Evolutionary conservation across 257 asterid genomes (phyloP).

Genomic region (Vinca minor): DNA sequence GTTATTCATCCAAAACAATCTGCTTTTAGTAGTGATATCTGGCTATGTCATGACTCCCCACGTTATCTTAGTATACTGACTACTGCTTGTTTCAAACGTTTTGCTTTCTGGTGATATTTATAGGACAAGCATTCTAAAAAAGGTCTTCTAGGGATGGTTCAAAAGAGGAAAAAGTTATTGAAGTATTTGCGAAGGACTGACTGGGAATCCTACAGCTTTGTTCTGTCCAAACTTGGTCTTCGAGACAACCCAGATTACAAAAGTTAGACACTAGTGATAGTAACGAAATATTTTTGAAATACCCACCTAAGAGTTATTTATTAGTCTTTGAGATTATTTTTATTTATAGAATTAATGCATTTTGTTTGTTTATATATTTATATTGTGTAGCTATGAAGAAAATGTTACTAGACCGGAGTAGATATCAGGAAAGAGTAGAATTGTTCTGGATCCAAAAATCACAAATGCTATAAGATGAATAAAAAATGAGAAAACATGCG

Average conservation of each 20-base stretch:
- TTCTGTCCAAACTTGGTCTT: slow-evolving; percentile 69
- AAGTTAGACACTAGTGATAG: too few species aligned
- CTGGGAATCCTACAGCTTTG: slow-evolving; percentile 70
- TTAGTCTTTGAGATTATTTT: too few species aligned
- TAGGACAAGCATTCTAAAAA: slow-evolving; percentile 86
- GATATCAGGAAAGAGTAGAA: too few species aligned
- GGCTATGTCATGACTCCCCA: neutral
- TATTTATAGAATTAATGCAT: too few species aligned
- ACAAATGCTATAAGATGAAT: too few species aligned
- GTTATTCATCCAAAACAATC: neutral
- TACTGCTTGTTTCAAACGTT: neutral
- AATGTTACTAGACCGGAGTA: too few species aligned
- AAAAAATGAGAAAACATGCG: too few species aligned
- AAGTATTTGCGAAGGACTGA: slow-evolving; percentile 73
- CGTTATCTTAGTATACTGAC: neutral
- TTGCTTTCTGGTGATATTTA: slow-evolving; percentile 9
- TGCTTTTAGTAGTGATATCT: neutral
- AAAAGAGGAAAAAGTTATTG: slow-evolving; percentile 63
- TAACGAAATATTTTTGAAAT: too few species aligned
- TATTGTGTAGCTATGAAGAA: too few species aligned
- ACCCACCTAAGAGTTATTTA: too few species aligned
- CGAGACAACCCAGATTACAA: slow-evolving; percentile 61
- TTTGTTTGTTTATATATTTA: too few species aligned
- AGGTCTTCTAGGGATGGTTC: slow-evolving; percentile 69
- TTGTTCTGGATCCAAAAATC: too few species aligned